Evolutionary conservation across 2,329 filamentous ascomycete species (phyloP).

Genomic region (Remersonia thermophila): DNA sequence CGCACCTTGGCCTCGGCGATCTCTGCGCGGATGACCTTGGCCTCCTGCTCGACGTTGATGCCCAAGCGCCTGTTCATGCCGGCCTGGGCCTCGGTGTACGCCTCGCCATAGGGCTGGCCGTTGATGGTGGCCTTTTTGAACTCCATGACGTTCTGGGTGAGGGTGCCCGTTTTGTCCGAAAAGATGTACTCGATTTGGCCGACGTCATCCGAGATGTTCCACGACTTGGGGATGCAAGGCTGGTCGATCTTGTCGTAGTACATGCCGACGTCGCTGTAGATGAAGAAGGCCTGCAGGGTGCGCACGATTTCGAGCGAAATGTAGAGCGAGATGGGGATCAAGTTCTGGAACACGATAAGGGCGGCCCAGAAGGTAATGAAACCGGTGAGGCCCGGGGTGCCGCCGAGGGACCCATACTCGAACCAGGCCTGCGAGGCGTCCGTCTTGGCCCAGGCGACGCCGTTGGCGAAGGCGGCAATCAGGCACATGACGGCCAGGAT

Average conservation of each 20-base stretch:
- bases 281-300: slow-evolving; percentile 88
- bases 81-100: slow-evolving; percentile 91
- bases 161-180: slow-evolving; percentile 82
- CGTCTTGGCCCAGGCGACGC: slow-evolving; percentile 63
- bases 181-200: slow-evolving; percentile 99
- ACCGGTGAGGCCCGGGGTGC: slow-evolving; percentile 63
- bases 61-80: slow-evolving; percentile 91
- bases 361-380: slow-evolving; percentile 96
- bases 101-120: slow-evolving; percentile 90
- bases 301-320: slow-evolving; percentile 94
- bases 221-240: slow-evolving; percentile 91
- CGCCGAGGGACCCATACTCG: slow-evolving; percentile 73
- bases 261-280: slow-evolving; percentile 92
- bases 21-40: slow-evolving; percentile 56
- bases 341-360: slow-evolving; percentile 92
- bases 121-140: slow-evolving; percentile 98
- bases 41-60: slow-evolving; percentile 73
- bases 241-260: slow-evolving; percentile 93
- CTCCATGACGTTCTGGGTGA: slow-evolving; percentile 94
- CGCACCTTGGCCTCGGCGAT: slow-evolving; percentile 65
- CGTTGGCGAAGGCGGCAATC: slow-evolving; percentile 72
- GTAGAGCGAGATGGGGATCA: slow-evolving; percentile 96
- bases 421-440: slow-evolving; percentile 70
- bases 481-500: slow-evolving; percentile 85
- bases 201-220: slow-evolving; percentile 97